These are phyloP conservation scores for Phytophthora quininea DNA, from an alignment of 352 stramenopile species.

Conservation along the genomic window DNA sequence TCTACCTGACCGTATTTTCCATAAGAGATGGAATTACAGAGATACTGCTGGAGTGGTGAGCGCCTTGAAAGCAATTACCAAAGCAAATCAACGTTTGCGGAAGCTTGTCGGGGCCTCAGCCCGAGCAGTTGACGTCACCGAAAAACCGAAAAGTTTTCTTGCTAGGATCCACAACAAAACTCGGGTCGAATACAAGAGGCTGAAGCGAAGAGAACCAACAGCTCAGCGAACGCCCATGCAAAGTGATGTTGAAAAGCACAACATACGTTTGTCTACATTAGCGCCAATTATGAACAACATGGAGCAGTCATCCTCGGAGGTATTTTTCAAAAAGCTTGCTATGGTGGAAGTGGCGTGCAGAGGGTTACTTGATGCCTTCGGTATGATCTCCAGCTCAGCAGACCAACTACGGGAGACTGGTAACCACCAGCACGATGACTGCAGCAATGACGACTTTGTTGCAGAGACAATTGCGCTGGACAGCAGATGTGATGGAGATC, in stretches of 20 bases:
- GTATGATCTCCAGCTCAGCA: neutral
- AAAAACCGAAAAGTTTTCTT: neutral
- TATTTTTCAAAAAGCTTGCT: slow-evolving; percentile 11
- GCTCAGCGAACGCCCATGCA: neutral
- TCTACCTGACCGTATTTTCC: slow-evolving; percentile 1
- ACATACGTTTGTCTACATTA: neutral
- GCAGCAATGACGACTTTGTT: neutral
- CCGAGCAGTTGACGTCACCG: neutral
- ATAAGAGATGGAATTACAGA: neutral
- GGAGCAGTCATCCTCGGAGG: slow-evolving; percentile 1
- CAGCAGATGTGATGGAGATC: neutral
- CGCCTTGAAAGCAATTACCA: neutral
- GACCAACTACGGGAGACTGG: neutral
- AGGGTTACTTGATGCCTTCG: neutral
- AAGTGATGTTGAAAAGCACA: slow-evolving; percentile 11
- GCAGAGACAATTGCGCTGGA: neutral
- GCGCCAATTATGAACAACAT: slow-evolving; percentile 1
- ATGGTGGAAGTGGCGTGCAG: slow-evolving; percentile 10
- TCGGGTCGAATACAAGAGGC: neutral
- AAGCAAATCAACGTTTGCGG: neutral
- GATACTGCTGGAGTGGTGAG: neutral
- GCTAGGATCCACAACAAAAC: neutral
- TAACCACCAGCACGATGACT: slow-evolving; percentile 2
- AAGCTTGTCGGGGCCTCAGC: neutral
- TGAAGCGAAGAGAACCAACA: neutral